phyloP scores from a whole-genome alignment of 164 flowering plant genomes.

The Magnolia changhungtana region DNA sequence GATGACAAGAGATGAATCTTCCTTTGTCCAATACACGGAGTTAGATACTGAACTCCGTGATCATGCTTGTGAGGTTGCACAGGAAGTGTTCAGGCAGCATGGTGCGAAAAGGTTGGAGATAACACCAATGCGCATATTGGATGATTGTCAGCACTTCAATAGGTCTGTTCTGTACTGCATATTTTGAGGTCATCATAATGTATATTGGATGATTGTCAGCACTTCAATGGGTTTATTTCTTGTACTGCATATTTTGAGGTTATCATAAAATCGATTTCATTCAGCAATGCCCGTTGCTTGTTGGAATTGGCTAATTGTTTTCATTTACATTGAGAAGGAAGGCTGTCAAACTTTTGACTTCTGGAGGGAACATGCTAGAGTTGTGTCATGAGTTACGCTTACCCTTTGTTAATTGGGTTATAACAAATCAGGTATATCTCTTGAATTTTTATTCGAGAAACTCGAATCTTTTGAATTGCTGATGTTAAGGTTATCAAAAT shows the following conservation, averaged over 20 bases:
- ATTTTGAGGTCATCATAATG: neutral
- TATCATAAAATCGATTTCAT: neutral
- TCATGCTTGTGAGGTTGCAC: constrained; percentile 49
- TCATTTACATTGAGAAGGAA: constrained; percentile 41
- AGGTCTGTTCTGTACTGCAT: constrained; percentile 38
- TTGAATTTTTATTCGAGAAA: neutral
- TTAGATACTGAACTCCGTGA: constrained; percentile 59
- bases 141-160: constrained; percentile 45
- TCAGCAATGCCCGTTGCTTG: neutral
- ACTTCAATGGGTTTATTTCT: constrained; percentile 45
- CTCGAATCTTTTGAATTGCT: too few species aligned
- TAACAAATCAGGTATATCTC: constrained; percentile 54
- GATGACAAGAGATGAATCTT: constrained; percentile 28
- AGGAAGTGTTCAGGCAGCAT: constrained; percentile 64
- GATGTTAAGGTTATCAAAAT: too few species aligned
- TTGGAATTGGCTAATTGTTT: constrained; percentile 7
- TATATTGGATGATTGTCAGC: constrained; percentile 41
- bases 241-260: neutral
- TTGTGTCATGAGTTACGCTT: constrained; percentile 83
- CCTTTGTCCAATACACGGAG: constrained; percentile 50
- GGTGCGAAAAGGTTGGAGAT: constrained; percentile 81
- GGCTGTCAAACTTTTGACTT: constrained; percentile 70
- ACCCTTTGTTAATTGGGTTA: constrained; percentile 75
- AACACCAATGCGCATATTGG: constrained; percentile 53
- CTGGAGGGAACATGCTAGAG: constrained; percentile 88